Conservation (phyloP, 140 eudicot genomes). For the Senecio squalidus region DNA sequence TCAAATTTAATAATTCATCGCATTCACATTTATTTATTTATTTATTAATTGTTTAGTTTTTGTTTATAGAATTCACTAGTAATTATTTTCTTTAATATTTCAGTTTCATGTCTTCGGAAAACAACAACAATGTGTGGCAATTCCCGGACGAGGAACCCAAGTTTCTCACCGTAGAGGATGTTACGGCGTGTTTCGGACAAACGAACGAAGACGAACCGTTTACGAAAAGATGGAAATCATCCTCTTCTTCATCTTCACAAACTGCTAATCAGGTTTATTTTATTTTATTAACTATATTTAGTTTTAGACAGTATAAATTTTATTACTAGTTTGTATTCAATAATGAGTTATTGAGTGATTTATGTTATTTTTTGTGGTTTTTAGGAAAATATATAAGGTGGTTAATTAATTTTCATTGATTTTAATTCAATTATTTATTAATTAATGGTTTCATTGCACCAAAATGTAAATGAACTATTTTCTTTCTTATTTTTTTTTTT, state of each 20-base stretch:
- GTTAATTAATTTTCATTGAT: too few species aligned
- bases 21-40: too few species aligned
- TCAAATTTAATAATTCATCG: too few species aligned
- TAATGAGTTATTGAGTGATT: not conserved
- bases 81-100: too few species aligned
- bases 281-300: not conserved
- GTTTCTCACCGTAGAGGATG: slow-evolving; percentile 1
- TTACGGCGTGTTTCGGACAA: not conserved
- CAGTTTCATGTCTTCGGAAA: slow-evolving; percentile 17
- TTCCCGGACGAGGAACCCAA: slow-evolving; percentile 19
- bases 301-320: not conserved
- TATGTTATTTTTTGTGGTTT: not conserved
- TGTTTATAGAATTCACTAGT: too few species aligned
- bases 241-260: slow-evolving; percentile 7
- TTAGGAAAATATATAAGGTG: too few species aligned
- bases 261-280: slow-evolving; percentile 23
- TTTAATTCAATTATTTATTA: too few species aligned
- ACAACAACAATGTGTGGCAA: slow-evolving; percentile 28
- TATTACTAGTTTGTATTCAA: not conserved
- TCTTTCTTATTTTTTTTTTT: too few species aligned
- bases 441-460: too few species aligned
- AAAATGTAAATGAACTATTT: too few species aligned
- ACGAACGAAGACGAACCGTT: slow-evolving; percentile 6
- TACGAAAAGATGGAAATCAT: slow-evolving; percentile 27
- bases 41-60: too few species aligned